Percentiles rank a stretch among this genome's conserved stretches.
Evolutionary conservation across 73 alveolate species (phyloP).

Genomic region (Stentor roeselii): DNA sequence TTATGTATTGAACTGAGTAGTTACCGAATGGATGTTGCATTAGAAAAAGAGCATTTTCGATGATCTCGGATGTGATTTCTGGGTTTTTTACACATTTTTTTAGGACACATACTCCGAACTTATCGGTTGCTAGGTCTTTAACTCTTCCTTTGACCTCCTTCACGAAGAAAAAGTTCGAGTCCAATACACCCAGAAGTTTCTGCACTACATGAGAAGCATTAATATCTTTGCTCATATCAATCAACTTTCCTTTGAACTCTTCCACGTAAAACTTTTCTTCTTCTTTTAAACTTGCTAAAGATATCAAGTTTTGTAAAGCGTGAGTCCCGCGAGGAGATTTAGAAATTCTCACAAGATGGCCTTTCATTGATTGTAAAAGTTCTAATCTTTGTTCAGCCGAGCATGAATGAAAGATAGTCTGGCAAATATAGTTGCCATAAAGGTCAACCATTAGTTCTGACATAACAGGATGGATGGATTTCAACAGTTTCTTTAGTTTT

Average conservation of each 20-base stretch:
- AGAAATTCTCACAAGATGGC: slow-evolving; percentile 64
- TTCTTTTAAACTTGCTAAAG: slow-evolving; percentile 71
- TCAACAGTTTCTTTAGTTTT: too few relatives aligned
- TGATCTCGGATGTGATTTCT: slow-evolving; percentile 48
- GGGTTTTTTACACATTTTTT: slow-evolving; percentile 56
- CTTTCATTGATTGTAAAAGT: too few relatives aligned
- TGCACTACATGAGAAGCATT: slow-evolving; percentile 91
- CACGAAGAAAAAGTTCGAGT: slow-evolving; percentile 65
- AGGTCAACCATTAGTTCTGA: too few relatives aligned
- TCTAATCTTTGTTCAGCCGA: too few relatives aligned
- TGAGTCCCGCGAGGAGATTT: slow-evolving; percentile 89
- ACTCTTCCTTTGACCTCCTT: slow-evolving; percentile 64
- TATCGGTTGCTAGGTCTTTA: slow-evolving; percentile 71
- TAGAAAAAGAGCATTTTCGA: slow-evolving; percentile 62
- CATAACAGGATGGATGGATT: too few relatives aligned
- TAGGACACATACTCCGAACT: slow-evolving; percentile 82
- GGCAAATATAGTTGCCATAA: too few relatives aligned
- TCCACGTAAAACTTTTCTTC: slow-evolving; percentile 79
- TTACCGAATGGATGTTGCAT: slow-evolving; percentile 84
- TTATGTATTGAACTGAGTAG: slow-evolving; percentile 76
- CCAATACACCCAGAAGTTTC: slow-evolving; percentile 70
- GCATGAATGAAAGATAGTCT: too few relatives aligned
- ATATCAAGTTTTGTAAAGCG: slow-evolving; percentile 79
- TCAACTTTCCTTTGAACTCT: slow-evolving; percentile 57
- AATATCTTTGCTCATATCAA: slow-evolving; percentile 60